Evolutionary conservation across 2,329 filamentous ascomycete species (phyloP), one percentile per base, ranked within the genome.

Genomic region (Graphilbum fragrans): DNA sequence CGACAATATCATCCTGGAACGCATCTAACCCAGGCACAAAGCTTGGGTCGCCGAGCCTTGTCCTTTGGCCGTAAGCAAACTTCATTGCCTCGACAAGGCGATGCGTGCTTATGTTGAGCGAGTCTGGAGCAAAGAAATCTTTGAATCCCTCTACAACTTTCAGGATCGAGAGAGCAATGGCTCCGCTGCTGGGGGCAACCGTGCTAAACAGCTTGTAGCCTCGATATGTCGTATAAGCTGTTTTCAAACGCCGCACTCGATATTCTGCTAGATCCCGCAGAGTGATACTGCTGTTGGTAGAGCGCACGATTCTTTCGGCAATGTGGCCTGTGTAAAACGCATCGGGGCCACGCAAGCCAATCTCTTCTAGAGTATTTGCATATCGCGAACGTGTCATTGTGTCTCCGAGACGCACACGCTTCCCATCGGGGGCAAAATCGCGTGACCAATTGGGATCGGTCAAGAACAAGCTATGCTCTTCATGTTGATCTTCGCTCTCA

Each of bases 401-500:
- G 49, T 92, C 82, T n/a, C 80, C 80, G 3, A 84, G 57, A 18
- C 67, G 65, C 1, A 88, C 53, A 1, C 75, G 62, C 2, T 66
- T 75, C 3, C 85, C 86, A 44, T 82, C 73, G 0, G 85, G 85
- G 2, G 86, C 86, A 58, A 94, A 94, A 56, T 94, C 87, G 22
- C 86, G 62, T 0, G 86, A 83, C 82, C 86, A 94, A 0, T 74
- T 69, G 0, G 81, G 77, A 45, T 93, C 74, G 3, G 74, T 68
- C 0, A 94, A 60, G 54, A 92, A 92, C 16, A 50, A 70, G 38
- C 70, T 59, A 8, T 65, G 12, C 7, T 27, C 23, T 7, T 27
- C 23, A 12, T 12, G 7, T 7, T 27, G 7, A 12, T 12, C 23
- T 7, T 27, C 23, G 23, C 23, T n/a, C n/a, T n/a, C 23, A 12